Base-by-base conservation (phyloP, 257 asterid genomes). In the Nicotiana tomentosiformis region DNA sequence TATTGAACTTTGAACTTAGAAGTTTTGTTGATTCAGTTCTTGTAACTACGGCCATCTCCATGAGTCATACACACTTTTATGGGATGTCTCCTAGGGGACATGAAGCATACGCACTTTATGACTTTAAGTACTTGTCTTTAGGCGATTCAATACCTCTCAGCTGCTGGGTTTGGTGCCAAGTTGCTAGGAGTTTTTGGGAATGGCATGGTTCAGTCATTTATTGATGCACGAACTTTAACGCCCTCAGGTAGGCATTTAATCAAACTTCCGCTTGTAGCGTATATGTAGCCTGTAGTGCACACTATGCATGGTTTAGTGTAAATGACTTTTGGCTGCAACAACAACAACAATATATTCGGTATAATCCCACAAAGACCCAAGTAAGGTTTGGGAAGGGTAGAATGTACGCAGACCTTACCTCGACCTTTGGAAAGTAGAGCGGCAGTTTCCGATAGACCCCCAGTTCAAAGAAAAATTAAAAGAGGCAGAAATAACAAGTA, bases 151-250 rank as follows among this genome's bases (percentile, higher is more conserved):
- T 82, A 91, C 89, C 98, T 96, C 87, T 96, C 98, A 68, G 98
- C 91, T 43, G 97, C 98, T 82, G 99, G 99, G 84, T 96, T 96
- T 88, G 99, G 99, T 84, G 99, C 99, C 82, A 93, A 92, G 94
- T 87, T 96, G 91, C 95, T 96, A 80, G 99, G 97, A 53, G 93
- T 96, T 79, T 96, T 96, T 85, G 96, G 96, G 68, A 96, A 96
- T 87, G 99, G 99, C 82, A 96, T 96, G 99, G 98, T 96, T 89
- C 99, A 96, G 83, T 96, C 99, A 23, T 96, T 96, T 83, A 93
- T 96, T 82, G 82, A 92, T 85, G 99, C 98, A 49, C 95, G 97
- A 23, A 94, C 99, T 35, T 94, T 96, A 84, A 83, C 89, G 82
- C 97, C 99, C 46, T 81, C 90, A 18, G 98, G 99, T 95, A 88